phyloP scores from a whole-genome alignment of 1,284 basidiomycete genomes.

The Sanghuangporus weigelae region DNA sequence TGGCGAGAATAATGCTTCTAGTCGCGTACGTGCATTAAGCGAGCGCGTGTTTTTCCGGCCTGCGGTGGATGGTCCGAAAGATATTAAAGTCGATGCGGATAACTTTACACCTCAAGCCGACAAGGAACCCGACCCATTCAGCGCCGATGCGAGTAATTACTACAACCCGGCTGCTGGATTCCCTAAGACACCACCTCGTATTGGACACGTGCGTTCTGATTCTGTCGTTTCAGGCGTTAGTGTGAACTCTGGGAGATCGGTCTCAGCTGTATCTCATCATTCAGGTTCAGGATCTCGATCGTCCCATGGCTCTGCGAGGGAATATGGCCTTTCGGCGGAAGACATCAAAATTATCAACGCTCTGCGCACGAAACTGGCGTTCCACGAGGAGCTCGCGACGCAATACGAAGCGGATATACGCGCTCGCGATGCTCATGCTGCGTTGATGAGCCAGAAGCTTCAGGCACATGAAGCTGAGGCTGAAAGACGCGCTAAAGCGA shows the following conservation, averaged over 20 bases:
- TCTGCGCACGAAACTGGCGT: conserved; percentile 62
- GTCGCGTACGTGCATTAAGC: conserved; percentile 48
- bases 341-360: conserved; percentile 66
- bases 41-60: conserved; percentile 46
- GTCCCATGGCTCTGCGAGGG: neutral
- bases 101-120: conserved; percentile 41
- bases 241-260: conserved; percentile 9
- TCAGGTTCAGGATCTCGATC: conserved; percentile 7
- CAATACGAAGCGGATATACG: conserved; percentile 70
- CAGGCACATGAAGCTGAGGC: conserved; percentile 54
- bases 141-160: conserved; percentile 65
- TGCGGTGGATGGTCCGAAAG: conserved; percentile 18
- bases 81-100: conserved; percentile 39
- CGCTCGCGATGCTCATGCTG: conserved; percentile 64
- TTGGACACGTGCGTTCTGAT: conserved; percentile 47
- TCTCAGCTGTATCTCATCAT: conserved; percentile 7
- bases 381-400: conserved; percentile 62
- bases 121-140: conserved; percentile 57
- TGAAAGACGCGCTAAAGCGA: conserved; percentile 44
- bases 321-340: conserved; percentile 25
- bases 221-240: conserved; percentile 30
- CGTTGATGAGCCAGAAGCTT: conserved; percentile 50
- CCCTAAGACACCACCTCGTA: conserved; percentile 56
- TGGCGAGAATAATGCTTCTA: conserved; percentile 27
- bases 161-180: conserved; percentile 68